Evolutionary conservation across 2,329 filamentous ascomycete genomes (phyloP).

Genomic region (Orbilia oligospora): DNA sequence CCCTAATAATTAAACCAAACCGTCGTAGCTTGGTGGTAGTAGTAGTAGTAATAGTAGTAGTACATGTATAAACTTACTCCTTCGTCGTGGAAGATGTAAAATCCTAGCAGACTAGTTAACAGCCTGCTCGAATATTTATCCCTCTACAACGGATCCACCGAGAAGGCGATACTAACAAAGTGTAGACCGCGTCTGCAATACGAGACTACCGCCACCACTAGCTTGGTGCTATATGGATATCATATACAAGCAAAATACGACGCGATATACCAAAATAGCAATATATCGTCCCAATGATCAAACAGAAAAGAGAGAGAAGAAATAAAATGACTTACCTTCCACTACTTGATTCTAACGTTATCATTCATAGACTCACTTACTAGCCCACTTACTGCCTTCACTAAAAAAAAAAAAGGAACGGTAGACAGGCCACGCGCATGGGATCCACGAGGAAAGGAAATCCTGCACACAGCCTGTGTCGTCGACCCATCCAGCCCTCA

Average conservation of each 20-base stretch:
- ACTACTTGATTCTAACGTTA: not conserved
- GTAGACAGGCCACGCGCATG: not conserved
- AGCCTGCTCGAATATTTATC: not conserved
- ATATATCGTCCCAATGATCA: not conserved
- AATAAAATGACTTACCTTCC: not conserved
- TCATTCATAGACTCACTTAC: not conserved
- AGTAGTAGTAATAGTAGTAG: too few relatives aligned
- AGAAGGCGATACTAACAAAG: too few relatives aligned
- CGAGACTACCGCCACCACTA: not conserved
- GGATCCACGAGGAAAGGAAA: not conserved
- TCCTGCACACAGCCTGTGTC: not conserved
- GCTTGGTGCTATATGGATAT: not conserved
- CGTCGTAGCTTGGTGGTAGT: too few relatives aligned
- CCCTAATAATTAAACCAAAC: too few relatives aligned
- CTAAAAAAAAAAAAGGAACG: not conserved
- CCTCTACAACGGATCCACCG: not conserved
- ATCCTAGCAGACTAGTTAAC: not conserved
- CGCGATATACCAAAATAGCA: not conserved
- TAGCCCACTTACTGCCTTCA: not conserved
- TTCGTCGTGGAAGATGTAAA: too few relatives aligned
- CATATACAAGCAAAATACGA: not conserved
- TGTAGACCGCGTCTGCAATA: too few relatives aligned
- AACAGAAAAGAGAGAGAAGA: not conserved
- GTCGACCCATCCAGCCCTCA: not conserved
- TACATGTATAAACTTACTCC: too few relatives aligned